Conservation (phyloP, 78 protist genomes). For the Mantamonas sphyraenae region DNA sequence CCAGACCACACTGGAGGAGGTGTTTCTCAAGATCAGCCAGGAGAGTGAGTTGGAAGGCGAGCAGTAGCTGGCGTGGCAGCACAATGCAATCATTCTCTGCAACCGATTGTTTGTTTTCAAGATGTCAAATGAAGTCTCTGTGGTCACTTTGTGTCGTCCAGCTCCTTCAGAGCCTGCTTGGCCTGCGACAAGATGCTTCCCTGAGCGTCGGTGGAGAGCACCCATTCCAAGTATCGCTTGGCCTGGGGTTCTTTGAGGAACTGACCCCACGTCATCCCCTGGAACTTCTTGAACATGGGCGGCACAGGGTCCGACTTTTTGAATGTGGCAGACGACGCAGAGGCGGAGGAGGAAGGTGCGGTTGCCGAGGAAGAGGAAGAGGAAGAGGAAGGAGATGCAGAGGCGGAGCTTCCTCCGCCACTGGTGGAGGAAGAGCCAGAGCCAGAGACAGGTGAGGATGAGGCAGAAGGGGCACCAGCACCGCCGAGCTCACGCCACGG, state of each 20-base stretch:
- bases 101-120: too few relatives aligned
- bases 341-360: neutral
- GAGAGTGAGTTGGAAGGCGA: too few relatives aligned
- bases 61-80: too few relatives aligned
- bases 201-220: too few relatives aligned
- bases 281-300: constrained; percentile 28
- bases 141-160: too few relatives aligned
- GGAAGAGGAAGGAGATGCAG: neutral
- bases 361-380: neutral
- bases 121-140: too few relatives aligned
- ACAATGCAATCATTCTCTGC: too few relatives aligned
- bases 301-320: constrained; percentile 33
- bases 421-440: neutral
- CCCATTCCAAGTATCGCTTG: constrained; percentile 28
- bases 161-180: too few relatives aligned
- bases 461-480: neutral
- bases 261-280: constrained; percentile 49
- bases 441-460: neutral
- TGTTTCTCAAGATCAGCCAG: constrained; percentile 16
- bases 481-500: constrained; percentile 34
- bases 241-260: constrained; percentile 39
- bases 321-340: constrained; percentile 6
- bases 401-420: constrained; percentile 1
- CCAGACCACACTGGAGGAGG: constrained; percentile 8
- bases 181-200: too few relatives aligned